Base-by-base conservation (phyloP, 805 yeast genomes). In the Kuraishia capsulata region DNA sequence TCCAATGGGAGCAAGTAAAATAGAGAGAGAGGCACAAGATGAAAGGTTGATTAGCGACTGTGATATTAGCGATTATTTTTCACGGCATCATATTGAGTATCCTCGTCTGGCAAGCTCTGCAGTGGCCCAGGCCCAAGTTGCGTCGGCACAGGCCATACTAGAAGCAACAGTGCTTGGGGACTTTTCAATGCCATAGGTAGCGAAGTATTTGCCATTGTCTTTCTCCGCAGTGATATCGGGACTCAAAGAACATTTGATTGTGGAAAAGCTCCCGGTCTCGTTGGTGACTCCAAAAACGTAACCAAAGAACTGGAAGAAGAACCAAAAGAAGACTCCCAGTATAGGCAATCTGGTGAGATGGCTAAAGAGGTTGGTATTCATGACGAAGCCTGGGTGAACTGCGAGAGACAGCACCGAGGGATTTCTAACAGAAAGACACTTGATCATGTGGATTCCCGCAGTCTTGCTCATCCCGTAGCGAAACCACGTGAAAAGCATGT, bases 351-450 rank as follows among this genome's bases (percentile, higher is more conserved):
- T 61, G 2, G 90, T 83, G 78, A 88, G 81, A 53, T 81, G 83
- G 34, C 81, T 66, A 53, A 81, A 82, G 35, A 81, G 56, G 46
- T 81, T 80, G 2, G 95, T 79, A 49, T 78, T 78, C 83, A 86
- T 79, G n/a, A 84, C 85, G 45, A 84, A 70, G 0, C 96, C 96
- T 0, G 95, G 95, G 50, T 85, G 89, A 3, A 84, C 83, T 2
- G 86, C 69, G 28, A 75, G 56, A 41, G 79, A 76, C 29, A 78
- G 54, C 8, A 85, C 65, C 16, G 75, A 67, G 0, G 94, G 92
- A 52, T 83, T 69, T 42, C 78, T 69, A 28, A 74, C 62, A 0
- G 90, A 73, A 18, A 86, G 57, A 54, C 77, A 65, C 47, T 76
- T 76, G 50, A 77, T 71, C 50, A 77, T 73, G 48, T 86, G 96